Base-by-base conservation (phyloP, 176 grass and related monocot genomes). In the Zoysia pacifica region DNA sequence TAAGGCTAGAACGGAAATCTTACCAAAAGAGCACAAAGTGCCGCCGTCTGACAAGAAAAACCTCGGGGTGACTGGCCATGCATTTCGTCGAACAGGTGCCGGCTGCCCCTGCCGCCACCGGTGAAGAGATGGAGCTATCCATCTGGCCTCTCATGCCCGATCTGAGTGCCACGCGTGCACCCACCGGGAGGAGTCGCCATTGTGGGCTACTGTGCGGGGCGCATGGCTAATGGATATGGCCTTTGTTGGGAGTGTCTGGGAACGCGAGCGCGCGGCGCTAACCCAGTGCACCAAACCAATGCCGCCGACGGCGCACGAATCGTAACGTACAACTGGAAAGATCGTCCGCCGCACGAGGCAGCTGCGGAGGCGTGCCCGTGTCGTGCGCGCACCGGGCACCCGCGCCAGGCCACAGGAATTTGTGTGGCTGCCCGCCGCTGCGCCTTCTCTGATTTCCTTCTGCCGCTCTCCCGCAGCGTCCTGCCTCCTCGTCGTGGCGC, bases 51-150 rank as follows among this genome's bases (percentile, higher is more conserved):
- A 40, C 47, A 14, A 74, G 70, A 74, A 45, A 37, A 9, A 1
- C 67, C 36, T 4, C 5, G 2, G 9, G 3, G 63, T n/a, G 46
- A 3, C 41, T 12, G 5, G 67, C 6, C 13, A 11, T 55, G 47
- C 82, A 64, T 84, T 72, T 64, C 39, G n/a, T 78, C 67, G 58
- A 63, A 71, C 67, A 53, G 13, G 5, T 49, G 53, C 5, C 11
- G 53, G 11, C 51, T 11, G 44, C 4, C 36, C 4, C 72, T 7
- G 70, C 48, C 28, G 9, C 52, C 42, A 20, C 8, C 1, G 13
- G 13, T 14, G 41, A n/a, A 38, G 39, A 68, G 3, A 14, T 55
- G 38, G 64, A 46, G 18, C 7, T 38, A 64, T 13, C 44, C 41
- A 5, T 6, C 74, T 36, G 3, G 37, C n/a, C 28, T 28, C 28